A percentile compares a stretch with the other conserved stretches of the same genome.
These are phyloP conservation scores for Stropharia rugosoannulata DNA, from an alignment of 768 basidiomycete species.

Conservation along the genomic window DNA sequence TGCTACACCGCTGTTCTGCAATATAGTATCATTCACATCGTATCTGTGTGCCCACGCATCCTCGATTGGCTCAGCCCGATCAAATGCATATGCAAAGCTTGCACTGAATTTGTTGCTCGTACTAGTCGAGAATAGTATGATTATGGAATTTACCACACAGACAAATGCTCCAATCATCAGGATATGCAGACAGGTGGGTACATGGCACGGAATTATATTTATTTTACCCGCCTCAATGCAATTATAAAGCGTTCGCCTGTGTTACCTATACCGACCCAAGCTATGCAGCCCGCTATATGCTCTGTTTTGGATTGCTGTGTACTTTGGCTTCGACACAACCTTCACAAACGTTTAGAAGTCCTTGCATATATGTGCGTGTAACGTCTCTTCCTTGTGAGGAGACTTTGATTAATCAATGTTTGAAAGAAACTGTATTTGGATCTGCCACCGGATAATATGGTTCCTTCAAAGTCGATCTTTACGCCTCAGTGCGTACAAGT, in stretches of 20 bases:
- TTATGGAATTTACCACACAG: conserved; percentile 46
- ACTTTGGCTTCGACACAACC: conserved; percentile 69
- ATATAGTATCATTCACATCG: conserved; percentile 57
- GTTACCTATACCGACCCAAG: conserved; percentile 35
- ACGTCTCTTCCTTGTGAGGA: neutral
- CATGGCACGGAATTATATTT: neutral
- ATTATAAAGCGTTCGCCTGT: conserved; percentile 43
- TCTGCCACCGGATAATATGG: conserved; percentile 56
- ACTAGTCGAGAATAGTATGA: conserved; percentile 46
- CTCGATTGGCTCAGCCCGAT: conserved; percentile 55
- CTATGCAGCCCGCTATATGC: conserved; percentile 48
- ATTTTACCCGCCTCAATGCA: neutral
- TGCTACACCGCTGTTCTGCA: conserved; percentile 39
- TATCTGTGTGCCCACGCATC: conserved; percentile 70
- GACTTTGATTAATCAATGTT: neutral
- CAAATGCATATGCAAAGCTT: conserved; percentile 62
- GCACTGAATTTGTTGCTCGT: conserved; percentile 52
- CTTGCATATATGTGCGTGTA: conserved; percentile 52
- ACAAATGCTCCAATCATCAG: conserved; percentile 41
- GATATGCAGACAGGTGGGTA: conserved; percentile 62
- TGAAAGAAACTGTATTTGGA: conserved; percentile 48
- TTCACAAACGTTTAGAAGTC: conserved; percentile 61
- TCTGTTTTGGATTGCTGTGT: conserved; percentile 68
- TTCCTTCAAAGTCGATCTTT: conserved; percentile 51
- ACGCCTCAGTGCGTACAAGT: conserved; percentile 50